phyloP scores from a whole-genome alignment of 1,284 basidiomycete genomes.

The Leccinum fuscescens region DNA sequence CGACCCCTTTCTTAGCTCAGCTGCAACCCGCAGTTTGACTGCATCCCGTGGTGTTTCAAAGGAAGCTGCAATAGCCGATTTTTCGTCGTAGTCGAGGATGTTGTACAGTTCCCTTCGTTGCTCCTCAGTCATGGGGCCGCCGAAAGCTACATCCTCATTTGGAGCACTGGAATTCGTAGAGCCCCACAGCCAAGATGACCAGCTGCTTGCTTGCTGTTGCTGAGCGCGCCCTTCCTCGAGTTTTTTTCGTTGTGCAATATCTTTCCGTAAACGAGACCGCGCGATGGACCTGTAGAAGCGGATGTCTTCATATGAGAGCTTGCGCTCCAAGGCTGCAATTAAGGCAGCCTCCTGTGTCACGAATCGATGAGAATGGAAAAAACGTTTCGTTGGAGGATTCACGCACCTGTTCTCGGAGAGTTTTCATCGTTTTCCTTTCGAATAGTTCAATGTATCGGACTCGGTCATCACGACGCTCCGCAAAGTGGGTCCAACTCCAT shows the following conservation, averaged over 20 bases:
- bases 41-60: constrained; percentile 80
- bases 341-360: constrained; percentile 54
- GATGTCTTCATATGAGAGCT: constrained; percentile 92
- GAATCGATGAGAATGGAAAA: constrained; percentile 10
- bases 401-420: constrained; percentile 48
- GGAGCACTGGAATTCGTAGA: constrained; percentile 42
- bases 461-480: constrained; percentile 86
- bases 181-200: constrained; percentile 88
- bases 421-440: constrained; percentile 69
- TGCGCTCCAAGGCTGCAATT: constrained; percentile 74
- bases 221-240: constrained; percentile 68
- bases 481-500: constrained; percentile 95
- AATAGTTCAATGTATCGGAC: constrained; percentile 84
- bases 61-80: constrained; percentile 65
- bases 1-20: constrained; percentile 84
- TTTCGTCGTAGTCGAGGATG: constrained; percentile 93
- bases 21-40: constrained; percentile 74
- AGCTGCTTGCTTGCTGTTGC: constrained; percentile 55
- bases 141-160: constrained; percentile 53
- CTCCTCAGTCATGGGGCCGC: constrained; percentile 82
- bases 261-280: constrained; percentile 85
- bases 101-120: constrained; percentile 93
- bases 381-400: neutral
- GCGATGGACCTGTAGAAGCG: constrained; percentile 98
- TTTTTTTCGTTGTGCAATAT: constrained; percentile 67